Evolutionary conservation across 108 stramenopile species (phyloP).

Genomic region (Cylindrotheca fusiformis): DNA sequence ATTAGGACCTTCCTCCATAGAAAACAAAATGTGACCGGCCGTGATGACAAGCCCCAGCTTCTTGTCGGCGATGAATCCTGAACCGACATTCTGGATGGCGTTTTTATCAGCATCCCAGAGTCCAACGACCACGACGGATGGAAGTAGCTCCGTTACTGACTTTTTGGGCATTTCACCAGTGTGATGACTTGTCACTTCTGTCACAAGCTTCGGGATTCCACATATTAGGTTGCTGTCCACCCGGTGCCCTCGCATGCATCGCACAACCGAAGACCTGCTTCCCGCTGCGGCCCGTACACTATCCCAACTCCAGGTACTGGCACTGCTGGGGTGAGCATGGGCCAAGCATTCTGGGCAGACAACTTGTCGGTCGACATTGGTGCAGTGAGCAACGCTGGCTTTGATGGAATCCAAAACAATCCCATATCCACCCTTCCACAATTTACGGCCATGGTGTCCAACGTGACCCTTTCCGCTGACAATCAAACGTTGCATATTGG

Average conservation of each 20-base stretch:
- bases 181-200: constrained; percentile 2
- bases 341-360: constrained; percentile 77
- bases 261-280: constrained; percentile 35
- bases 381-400: constrained; percentile 39
- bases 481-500: constrained; percentile 65
- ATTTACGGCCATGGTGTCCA: constrained; percentile 60
- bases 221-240: constrained; percentile 41
- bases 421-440: constrained; percentile 69
- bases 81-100: constrained; percentile 52
- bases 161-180: constrained; percentile 29
- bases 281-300: constrained; percentile 43
- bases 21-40: constrained; percentile 70
- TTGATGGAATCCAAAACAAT: constrained; percentile 61
- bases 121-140: constrained; percentile 69
- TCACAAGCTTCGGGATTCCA: constrained; percentile 24
- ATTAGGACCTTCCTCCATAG: constrained; percentile 43
- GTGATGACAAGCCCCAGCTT: constrained; percentile 75
- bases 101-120: constrained; percentile 55
- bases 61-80: constrained; percentile 71
- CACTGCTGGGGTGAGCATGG: constrained; percentile 41
- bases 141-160: constrained; percentile 48
- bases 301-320: constrained; percentile 55
- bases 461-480: constrained; percentile 72
- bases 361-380: constrained; percentile 64
- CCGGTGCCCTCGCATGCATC: constrained; percentile 47